A percentile compares a stretch with the other conserved stretches of the same genome.
phyloP scores from a whole-genome alignment of 2,329 filamentous ascomycete species.

The Pestalotiopsis sp. region DNA sequence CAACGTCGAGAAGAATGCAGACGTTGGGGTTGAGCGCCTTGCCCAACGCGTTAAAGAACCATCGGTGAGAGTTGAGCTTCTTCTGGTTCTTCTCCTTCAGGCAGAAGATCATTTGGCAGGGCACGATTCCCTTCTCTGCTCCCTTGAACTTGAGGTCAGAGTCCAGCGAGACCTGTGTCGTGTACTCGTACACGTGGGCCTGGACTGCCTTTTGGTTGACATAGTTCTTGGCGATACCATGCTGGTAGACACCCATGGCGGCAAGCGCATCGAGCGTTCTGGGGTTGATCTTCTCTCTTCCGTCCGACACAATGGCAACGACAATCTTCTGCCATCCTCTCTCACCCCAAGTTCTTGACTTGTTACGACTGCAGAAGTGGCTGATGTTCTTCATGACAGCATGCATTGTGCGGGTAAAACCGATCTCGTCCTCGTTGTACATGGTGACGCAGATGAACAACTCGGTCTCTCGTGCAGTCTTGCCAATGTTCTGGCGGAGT shows the following conservation, averaged over 20 bases:
- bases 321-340: slow-evolving; percentile 99
- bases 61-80: slow-evolving; percentile 97
- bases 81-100: slow-evolving; percentile 97
- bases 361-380: slow-evolving; percentile 91
- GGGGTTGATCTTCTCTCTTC: slow-evolving; percentile 83
- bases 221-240: slow-evolving; percentile 97
- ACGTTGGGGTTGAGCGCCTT: slow-evolving; percentile 91
- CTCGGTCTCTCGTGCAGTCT: slow-evolving; percentile 89
- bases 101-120: slow-evolving; percentile 97
- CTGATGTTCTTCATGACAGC: slow-evolving; percentile 99
- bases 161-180: slow-evolving; percentile 94
- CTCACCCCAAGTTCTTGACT: slow-evolving; percentile 97
- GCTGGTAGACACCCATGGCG: slow-evolving; percentile 96
- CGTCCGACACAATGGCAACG: slow-evolving; percentile 95
- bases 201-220: slow-evolving; percentile 96
- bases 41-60: slow-evolving; percentile 99
- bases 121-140: slow-evolving; percentile 97
- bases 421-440: slow-evolving; percentile 98
- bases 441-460: slow-evolving; percentile 96
- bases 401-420: slow-evolving; percentile 93
- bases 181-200: slow-evolving; percentile 98
- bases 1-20: slow-evolving; percentile 94
- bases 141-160: slow-evolving; percentile 98
- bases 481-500: slow-evolving; percentile 85
- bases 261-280: slow-evolving; percentile 91